Evolutionary conservation across 352 stramenopile genomes (phyloP), one percentile per base, ranked within the genome.

Genomic region (Phytophthora tentaculata): DNA sequence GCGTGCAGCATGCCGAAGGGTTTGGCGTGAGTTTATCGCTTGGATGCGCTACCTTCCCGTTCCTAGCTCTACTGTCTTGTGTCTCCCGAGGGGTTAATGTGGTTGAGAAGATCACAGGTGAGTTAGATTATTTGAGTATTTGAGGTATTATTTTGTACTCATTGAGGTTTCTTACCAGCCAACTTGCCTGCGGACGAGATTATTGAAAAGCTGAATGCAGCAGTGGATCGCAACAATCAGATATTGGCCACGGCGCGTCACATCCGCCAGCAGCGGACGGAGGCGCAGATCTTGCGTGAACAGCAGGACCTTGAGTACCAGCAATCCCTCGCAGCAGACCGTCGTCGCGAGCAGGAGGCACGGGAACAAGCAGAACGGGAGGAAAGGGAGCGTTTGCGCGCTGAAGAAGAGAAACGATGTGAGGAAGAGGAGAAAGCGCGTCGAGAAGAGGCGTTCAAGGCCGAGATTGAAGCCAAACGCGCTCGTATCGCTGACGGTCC

Each of bases 301-400:
- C 91, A 98, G 64, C 96, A 99, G 72, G 94, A 99, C 80, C 69
- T 65, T 24, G 96, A 98, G 76, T 98, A 98, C 64, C 86, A 97
- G 69, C 84, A 98, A 67, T 93, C 96, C 5, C 78, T 98, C 7
- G 81, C 86, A 48, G 92, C 91, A 9, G 96, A 98, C 77, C 92
- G 96, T 53, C 79, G 85, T 63, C 84, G 88, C 45, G 81, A 91
- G 55, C 75, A 92, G 67, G 73, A 81, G 20, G 69, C 61, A 20
- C 74, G 73, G 8, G 73, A 84, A 24, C 68, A 89, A 19, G 83
- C 79, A 28, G 71, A 88, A 56, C 74, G 67, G 4, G 73, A 80
- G 19, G 65, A 83, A 6, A 73, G 84, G 54, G 75, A 84, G 45
- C 48, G 67, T 43, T 24, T 79, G 64, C 65, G 28, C 26, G 64